These are phyloP conservation scores for Cryptococcus deneoformans DNA, from an alignment of 1,284 basidiomycete genomes.

Conservation along the genomic window DNA sequence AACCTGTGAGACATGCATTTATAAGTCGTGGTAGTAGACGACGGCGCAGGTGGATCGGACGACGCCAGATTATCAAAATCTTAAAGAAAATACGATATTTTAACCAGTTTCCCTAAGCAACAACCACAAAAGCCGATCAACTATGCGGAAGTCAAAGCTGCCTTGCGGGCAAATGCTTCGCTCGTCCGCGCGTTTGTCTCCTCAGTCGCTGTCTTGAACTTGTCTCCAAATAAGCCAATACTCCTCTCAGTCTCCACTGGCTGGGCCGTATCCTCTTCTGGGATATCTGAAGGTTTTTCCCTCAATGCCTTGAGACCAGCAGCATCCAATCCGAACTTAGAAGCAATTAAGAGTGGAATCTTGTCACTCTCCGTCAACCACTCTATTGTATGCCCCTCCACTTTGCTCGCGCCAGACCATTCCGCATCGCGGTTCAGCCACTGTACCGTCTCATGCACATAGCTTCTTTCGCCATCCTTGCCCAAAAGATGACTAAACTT, in stretches of 20 bases:
- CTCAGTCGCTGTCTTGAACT: constrained; percentile 7
- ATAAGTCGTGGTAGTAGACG: too few species aligned
- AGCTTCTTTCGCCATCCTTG: constrained; percentile 25
- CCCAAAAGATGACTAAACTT: constrained; percentile 33
- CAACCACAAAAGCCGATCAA: too few species aligned
- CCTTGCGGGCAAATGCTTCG: constrained; percentile 8
- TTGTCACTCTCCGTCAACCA: constrained; percentile 25
- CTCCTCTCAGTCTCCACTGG: background rate
- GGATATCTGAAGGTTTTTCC: background rate
- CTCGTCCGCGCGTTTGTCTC: constrained; percentile 11
- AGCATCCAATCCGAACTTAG: constrained; percentile 16
- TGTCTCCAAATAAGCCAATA: background rate
- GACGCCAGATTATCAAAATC: too few species aligned
- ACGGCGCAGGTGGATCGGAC: too few species aligned
- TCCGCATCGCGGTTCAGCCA: constrained; percentile 35
- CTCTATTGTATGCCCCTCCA: constrained; percentile 27
- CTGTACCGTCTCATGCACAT: constrained; percentile 30
- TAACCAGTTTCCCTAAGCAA: too few species aligned
- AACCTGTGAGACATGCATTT: too few species aligned
- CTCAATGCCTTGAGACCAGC: constrained; percentile 3
- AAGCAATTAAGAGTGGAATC: constrained; percentile 10
- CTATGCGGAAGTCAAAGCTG: background rate
- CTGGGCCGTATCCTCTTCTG: constrained; percentile 1
- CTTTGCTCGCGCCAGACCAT: constrained; percentile 14
- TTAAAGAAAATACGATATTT: too few species aligned